phyloP scores from a whole-genome alignment of 305 asterid species.

The Fraxinus nigra region DNA sequence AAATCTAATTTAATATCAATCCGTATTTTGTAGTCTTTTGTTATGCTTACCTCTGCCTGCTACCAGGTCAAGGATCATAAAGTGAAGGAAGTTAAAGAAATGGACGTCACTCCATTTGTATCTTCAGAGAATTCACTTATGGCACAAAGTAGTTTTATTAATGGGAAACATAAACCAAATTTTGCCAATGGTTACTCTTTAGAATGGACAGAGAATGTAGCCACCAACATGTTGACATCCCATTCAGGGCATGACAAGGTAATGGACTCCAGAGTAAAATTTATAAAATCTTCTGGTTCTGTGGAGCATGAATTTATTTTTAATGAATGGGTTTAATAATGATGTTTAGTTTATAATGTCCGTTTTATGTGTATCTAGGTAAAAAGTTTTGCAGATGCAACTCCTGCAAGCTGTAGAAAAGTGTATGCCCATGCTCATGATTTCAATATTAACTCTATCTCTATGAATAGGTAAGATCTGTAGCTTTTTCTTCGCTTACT shows the following conservation, averaged over 20 bases:
- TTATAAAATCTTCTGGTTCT: constrained; percentile 19
- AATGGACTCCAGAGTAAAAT: constrained; percentile 23
- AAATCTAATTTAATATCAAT: constrained; percentile 5
- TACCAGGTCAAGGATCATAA: constrained; percentile 74
- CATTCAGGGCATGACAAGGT: constrained; percentile 47
- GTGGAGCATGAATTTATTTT: constrained; percentile 17
- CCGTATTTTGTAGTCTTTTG: constrained; percentile 2
- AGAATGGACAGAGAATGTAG: constrained; percentile 46
- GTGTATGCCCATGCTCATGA: constrained; percentile 81
- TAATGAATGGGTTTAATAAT: not conserved
- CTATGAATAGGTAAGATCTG: constrained; percentile 61
- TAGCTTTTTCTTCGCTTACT: not conserved
- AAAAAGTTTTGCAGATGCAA: constrained; percentile 44
- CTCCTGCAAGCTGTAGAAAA: constrained; percentile 61
- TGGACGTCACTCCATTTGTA: constrained; percentile 42
- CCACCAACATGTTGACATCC: constrained; percentile 29
- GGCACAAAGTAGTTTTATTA: constrained; percentile 54
- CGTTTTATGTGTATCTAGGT: constrained; percentile 39
- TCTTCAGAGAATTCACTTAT: constrained; percentile 70
- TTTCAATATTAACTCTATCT: constrained; percentile 72
- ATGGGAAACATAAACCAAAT: constrained; percentile 39
- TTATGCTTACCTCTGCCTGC: constrained; percentile 32
- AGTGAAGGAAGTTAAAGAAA: constrained; percentile 49
- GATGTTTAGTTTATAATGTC: constrained; percentile 20
- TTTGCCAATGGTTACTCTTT: constrained; percentile 41